phyloP scores from a whole-genome alignment of 331 rosid species.

The Quercus lobata region DNA sequence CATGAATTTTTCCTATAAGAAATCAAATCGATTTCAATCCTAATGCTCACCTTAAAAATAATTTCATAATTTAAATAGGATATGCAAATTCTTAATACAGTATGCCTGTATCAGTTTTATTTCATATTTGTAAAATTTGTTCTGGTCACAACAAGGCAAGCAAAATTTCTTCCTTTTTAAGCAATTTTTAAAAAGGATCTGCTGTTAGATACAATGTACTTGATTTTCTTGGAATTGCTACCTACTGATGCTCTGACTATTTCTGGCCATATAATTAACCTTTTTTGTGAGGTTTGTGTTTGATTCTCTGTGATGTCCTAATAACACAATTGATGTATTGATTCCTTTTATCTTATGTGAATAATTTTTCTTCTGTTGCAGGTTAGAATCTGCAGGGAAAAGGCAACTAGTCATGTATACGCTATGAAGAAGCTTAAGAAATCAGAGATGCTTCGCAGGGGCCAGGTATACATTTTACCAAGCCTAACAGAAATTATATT shows the following conservation, averaged over 20 bases:
- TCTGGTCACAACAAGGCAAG: not conserved
- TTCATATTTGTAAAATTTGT: not conserved
- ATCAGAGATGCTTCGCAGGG: conserved; percentile 99
- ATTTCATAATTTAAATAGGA: not conserved
- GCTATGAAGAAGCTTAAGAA: conserved; percentile 99
- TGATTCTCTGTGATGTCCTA: conserved; percentile 8
- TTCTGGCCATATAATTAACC: not conserved
- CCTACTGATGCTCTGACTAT: not conserved
- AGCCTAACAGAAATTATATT: conserved; percentile 3
- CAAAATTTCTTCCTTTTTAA: not conserved
- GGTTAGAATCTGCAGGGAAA: conserved; percentile 95
- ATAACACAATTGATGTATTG: conserved; percentile 2
- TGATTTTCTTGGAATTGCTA: conserved; percentile 3
- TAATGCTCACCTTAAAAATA: not conserved
- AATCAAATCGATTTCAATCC: not conserved
- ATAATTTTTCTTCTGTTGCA: conserved; percentile 22
- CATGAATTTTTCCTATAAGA: not conserved
- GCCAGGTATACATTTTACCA: conserved; percentile 57
- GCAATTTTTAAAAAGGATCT: not conserved
- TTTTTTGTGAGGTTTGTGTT: not conserved
- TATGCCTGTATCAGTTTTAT: not conserved
- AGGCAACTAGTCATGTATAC: conserved; percentile 85
- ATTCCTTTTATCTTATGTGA: not conserved
- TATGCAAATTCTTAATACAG: not conserved
- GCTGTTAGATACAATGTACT: conserved; percentile 3